Base-by-base conservation (phyloP, 352 stramenopile species). In the Pythium aquatile region DNA sequence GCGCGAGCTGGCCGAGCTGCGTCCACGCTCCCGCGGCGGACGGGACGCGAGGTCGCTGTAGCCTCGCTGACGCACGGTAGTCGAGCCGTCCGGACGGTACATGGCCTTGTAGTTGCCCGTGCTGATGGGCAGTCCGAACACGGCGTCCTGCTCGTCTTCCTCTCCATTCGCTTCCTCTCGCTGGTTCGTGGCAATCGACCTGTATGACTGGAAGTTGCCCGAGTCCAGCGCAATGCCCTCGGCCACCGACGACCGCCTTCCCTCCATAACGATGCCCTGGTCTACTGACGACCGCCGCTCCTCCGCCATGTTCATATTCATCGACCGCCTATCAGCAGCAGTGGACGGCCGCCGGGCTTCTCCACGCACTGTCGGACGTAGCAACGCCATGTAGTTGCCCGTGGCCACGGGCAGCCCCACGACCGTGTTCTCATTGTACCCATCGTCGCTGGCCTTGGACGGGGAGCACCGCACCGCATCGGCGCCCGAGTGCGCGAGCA, bases 91-190 rank as follows among this genome's bases (percentile, higher is more conserved):
- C 0, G 66, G 42, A 28, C 57, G 56, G 54, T 69, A 67, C 67
- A 74, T 74, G 13, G 76, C 74, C 52, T 75, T 66, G 56, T 87
- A 89, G 61, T 89, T 87, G 26, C 80, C 70, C 49, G 80, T 85
- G 47, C 59, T 85, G 46, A 87, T 82, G 6, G 80, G 80, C n/a
- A 89, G 68, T 4, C 78, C 80, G 44, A 85, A 72, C 33, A 89
- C 80, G 0, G 78, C 75, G 54, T 85, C 74, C 20, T 6, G 16
- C 20, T 51, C 17, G 2, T 48, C 51, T 26, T 75, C 66, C 10
- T 64, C 63, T 32, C 30, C 48, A 11, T 58, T 59, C 16, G 58
- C 59, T n/a, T 70, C 58, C 20, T 62, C 61, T 39, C 30, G 51
- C 37, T 55, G 53, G 44, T 52, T 60, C 40, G 30, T 40, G 42